A percentile compares a stretch with the other conserved stretches of the same genome.
Conservation (phyloP, 1,139 yeast genomes). For the Geotrichum cucujoidarum region DNA sequence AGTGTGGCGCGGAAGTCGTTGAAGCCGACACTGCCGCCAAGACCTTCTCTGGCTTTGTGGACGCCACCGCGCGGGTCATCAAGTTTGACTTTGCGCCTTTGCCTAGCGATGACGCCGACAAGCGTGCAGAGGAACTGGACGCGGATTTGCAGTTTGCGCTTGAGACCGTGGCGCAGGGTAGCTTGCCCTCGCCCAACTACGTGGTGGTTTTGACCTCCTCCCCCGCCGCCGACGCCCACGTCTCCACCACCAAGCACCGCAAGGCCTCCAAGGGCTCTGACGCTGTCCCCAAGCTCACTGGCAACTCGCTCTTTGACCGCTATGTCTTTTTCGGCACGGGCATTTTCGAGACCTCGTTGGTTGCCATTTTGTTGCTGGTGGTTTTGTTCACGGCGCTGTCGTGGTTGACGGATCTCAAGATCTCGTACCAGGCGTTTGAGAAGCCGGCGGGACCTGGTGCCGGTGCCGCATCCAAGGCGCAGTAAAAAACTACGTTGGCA, state of each 20-base stretch:
- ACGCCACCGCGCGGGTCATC: slow-evolving; percentile 33
- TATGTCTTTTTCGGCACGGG: slow-evolving; percentile 58
- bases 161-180: slow-evolving; percentile 30
- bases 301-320: slow-evolving; percentile 40
- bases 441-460: slow-evolving; percentile 30
- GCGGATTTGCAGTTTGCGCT: slow-evolving; percentile 30
- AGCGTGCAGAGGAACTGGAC: slow-evolving; percentile 23
- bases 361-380: slow-evolving; percentile 48
- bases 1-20: slow-evolving; percentile 33
- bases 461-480: slow-evolving; percentile 19
- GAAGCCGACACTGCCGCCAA: slow-evolving; percentile 28
- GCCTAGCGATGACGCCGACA: slow-evolving; percentile 20
- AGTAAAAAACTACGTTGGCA: slow-evolving; percentile 12
- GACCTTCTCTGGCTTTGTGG: slow-evolving; percentile 29
- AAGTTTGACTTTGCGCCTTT: slow-evolving; percentile 28
- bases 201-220: slow-evolving; percentile 34
- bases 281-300: slow-evolving; percentile 11
- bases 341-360: slow-evolving; percentile 61
- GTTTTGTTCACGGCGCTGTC: slow-evolving; percentile 52
- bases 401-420: slow-evolving; percentile 59
- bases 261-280: slow-evolving; percentile 2
- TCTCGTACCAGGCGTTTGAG: slow-evolving; percentile 69
- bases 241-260: slow-evolving; percentile 13
- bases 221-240: slow-evolving; percentile 17
- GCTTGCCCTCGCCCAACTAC: slow-evolving; percentile 35